Conservation (phyloP, 768 basidiomycete species). For the Tubosaeta sp. region DNA sequence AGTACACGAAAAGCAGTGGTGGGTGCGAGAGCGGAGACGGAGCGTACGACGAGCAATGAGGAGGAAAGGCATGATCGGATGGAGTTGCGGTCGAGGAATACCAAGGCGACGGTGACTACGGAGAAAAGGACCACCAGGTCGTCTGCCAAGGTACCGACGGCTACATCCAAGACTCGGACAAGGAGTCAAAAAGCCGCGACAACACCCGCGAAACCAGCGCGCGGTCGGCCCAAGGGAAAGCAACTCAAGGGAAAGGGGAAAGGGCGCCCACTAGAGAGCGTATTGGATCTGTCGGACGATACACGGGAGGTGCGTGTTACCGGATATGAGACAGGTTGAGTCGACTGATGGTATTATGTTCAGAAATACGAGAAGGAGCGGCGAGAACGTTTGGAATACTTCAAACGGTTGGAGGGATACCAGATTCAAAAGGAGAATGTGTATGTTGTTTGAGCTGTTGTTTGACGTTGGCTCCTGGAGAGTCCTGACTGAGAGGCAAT, state of each 20-base stretch:
- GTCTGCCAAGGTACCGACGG: constrained; percentile 9
- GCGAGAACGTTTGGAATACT: constrained; percentile 51
- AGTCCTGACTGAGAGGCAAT: constrained; percentile 1
- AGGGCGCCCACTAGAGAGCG: constrained; percentile 16
- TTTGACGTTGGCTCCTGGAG: not conserved
- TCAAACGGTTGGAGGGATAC: constrained; percentile 48
- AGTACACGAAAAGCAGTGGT: constrained; percentile 25
- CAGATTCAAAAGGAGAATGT: constrained; percentile 55
- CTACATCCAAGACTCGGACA: constrained; percentile 10
- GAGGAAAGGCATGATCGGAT: constrained; percentile 11
- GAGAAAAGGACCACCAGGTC: constrained; percentile 8
- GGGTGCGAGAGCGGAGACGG: constrained; percentile 10
- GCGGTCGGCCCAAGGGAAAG: constrained; percentile 21
- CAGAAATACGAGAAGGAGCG: constrained; percentile 44
- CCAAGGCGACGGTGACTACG: not conserved
- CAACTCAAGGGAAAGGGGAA: constrained; percentile 26
- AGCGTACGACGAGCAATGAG: constrained; percentile 2
- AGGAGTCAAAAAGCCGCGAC: constrained; percentile 5
- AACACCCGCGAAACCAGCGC: constrained; percentile 6
- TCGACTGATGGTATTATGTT: not conserved
- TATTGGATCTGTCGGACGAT: constrained; percentile 29
- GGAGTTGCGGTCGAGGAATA: constrained; percentile 16
- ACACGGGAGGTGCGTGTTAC: constrained; percentile 25
- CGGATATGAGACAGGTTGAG: not conserved
- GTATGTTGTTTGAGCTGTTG: constrained; percentile 44